Conservation (phyloP, 148 eudicot species). For the Persicaria maculosa region DNA sequence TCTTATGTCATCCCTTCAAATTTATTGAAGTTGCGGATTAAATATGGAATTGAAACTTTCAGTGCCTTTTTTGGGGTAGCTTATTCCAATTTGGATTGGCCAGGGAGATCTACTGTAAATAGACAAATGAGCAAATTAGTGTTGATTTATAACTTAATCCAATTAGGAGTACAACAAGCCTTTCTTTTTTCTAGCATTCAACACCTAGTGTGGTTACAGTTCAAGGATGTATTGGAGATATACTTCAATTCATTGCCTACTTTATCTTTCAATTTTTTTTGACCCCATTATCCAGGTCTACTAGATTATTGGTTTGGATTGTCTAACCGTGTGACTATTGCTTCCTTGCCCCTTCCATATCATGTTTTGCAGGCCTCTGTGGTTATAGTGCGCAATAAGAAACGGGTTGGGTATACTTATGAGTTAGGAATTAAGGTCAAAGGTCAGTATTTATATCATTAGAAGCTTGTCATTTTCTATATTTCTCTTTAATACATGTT, state of each 20-base stretch:
- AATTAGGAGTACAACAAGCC: not conserved
- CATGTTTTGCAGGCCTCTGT: slow-evolving; percentile 59
- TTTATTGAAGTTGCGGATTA: not conserved
- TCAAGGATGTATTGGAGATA: not conserved
- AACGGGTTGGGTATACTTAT: slow-evolving; percentile 90
- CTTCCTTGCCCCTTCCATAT: not conserved
- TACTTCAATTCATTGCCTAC: not conserved
- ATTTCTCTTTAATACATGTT: not conserved
- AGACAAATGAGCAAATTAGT: not conserved
- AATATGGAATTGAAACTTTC: not conserved
- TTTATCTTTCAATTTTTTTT: not conserved
- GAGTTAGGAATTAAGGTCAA: slow-evolving; percentile 73
- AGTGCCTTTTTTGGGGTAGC: not conserved
- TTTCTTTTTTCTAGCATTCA: not conserved
- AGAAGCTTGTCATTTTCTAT: not conserved
- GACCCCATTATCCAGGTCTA: not conserved
- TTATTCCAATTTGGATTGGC: not conserved
- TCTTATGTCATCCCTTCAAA: not conserved
- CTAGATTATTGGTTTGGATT: not conserved
- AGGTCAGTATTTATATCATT: slow-evolving; percentile 35
- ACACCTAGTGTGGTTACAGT: not conserved
- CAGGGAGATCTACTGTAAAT: not conserved
- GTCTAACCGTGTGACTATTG: not conserved
- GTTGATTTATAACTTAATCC: no score
- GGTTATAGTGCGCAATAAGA: slow-evolving; percentile 89